A percentile compares a stretch with the other conserved stretches of the same genome.
phyloP scores from a whole-genome alignment of 1,284 basidiomycete species.

The Heterobasidion occidentale region DNA sequence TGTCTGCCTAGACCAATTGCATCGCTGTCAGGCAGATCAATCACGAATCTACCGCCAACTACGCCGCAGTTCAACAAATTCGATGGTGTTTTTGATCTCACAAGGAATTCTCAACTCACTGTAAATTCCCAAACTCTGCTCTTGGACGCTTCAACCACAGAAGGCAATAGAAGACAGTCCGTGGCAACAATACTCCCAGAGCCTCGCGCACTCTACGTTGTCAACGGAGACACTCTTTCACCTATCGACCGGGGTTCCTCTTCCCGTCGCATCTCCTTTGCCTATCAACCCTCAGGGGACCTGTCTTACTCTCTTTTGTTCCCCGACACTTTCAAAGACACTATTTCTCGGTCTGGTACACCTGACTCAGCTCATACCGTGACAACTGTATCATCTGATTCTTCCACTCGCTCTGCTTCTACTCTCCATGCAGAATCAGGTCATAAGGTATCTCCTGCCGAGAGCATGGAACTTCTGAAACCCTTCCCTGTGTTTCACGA shows the following conservation, averaged over 20 bases:
- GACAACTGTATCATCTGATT: too few relatives aligned
- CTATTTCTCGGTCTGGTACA: constrained; percentile 12
- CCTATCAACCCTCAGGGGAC: not conserved
- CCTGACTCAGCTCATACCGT: constrained; percentile 13
- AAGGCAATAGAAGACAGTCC: not conserved
- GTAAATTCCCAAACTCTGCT: not conserved
- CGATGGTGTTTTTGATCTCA: too few relatives aligned
- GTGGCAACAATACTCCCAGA: not conserved
- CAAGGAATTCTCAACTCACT: not conserved
- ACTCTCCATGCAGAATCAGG: constrained; percentile 6
- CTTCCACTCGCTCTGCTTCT: not conserved
- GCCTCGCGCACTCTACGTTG: not conserved
- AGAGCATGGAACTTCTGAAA: not conserved
- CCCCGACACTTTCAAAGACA: constrained; percentile 16
- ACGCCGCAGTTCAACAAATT: not conserved
- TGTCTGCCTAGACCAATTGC: not conserved
- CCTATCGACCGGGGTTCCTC: not conserved
- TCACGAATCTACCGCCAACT: not conserved
- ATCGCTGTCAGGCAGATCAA: not conserved
- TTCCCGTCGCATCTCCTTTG: not conserved
- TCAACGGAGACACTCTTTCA: not conserved
- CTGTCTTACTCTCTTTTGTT: constrained; percentile 10
- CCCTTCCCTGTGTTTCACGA: not conserved
- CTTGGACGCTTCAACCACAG: not conserved
- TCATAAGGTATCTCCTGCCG: not conserved